A percentile compares a stretch with the other conserved stretches of the same genome.
Evolutionary conservation across 2,329 filamentous ascomycete genomes (phyloP).

Genomic region (Clathrospora elynae): DNA sequence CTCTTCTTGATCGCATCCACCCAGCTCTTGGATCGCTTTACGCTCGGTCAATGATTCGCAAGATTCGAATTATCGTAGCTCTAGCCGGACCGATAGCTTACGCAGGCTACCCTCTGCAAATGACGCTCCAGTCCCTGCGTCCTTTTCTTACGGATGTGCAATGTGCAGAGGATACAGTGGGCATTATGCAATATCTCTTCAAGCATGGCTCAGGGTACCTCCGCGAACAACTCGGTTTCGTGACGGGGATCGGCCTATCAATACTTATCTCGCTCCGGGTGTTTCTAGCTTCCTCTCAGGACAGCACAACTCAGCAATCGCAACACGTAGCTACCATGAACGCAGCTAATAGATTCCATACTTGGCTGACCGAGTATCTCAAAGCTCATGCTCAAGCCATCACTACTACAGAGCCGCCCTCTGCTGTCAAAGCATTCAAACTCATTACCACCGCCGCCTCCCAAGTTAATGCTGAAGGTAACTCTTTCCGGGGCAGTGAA

Average conservation of each 20-base stretch:
- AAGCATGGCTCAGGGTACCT: slow-evolving; percentile 70
- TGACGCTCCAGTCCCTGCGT: slow-evolving; percentile 81
- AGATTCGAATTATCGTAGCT: slow-evolving; percentile 79
- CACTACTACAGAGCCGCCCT: slow-evolving; percentile 23
- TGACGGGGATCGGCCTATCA: slow-evolving; percentile 79
- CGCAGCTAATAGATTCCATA: slow-evolving; percentile 75
- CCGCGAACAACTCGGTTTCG: slow-evolving; percentile 69
- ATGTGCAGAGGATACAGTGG: slow-evolving; percentile 88
- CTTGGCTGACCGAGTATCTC: slow-evolving; percentile 77
- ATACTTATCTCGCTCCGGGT: slow-evolving; percentile 77
- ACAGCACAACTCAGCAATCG: slow-evolving; percentile 82
- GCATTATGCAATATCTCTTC: slow-evolving; percentile 83
- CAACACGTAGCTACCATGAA: slow-evolving; percentile 78
- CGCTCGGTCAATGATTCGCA: slow-evolving; percentile 83
- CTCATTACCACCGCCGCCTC: slow-evolving; percentile 72
- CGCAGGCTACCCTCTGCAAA: slow-evolving; percentile 82
- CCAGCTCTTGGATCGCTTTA: slow-evolving; percentile 84
- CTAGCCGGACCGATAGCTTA: slow-evolving; percentile 75
- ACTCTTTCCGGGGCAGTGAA: slow-evolving; percentile 69
- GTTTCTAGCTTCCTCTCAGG: slow-evolving; percentile 75
- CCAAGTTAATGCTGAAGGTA: slow-evolving; percentile 69
- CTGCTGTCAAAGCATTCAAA: slow-evolving; percentile 61
- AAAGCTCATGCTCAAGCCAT: slow-evolving; percentile 53
- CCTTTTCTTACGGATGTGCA: slow-evolving; percentile 80
- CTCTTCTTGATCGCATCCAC: slow-evolving; percentile 79